phyloP scores from a whole-genome alignment of 495 filamentous ascomycete genomes.

The Hypoxylon fuscum region DNA sequence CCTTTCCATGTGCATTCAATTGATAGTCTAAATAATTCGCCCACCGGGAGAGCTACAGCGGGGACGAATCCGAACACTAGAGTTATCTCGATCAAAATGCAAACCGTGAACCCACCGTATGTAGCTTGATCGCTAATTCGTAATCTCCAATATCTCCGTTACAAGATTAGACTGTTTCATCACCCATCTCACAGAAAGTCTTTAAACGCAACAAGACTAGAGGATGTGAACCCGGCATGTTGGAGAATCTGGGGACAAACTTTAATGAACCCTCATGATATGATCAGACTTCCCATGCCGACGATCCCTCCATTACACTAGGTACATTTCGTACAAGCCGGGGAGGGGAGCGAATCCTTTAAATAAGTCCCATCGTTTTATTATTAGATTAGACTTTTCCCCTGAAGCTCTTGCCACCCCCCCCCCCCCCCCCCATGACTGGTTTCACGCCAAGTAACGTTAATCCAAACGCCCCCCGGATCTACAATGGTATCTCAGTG shows the following conservation, averaged over 20 bases:
- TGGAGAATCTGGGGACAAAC: background rate
- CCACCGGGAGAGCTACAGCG: too few relatives aligned
- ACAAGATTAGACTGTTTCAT: background rate
- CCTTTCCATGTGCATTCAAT: too few relatives aligned
- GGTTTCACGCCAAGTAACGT: slow-evolving; percentile 32
- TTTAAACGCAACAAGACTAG: background rate
- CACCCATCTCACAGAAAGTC: background rate
- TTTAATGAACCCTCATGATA: background rate
- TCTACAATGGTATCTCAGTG: slow-evolving; percentile 17
- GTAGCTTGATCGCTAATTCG: background rate
- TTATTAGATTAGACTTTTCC: slow-evolving; percentile 18
- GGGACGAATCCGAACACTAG: too few relatives aligned
- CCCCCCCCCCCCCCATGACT: background rate
- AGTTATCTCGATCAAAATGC: too few relatives aligned
- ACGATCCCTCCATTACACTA: too few relatives aligned
- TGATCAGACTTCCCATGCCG: too few relatives aligned
- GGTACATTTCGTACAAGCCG: too few relatives aligned
- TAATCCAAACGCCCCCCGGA: slow-evolving; percentile 20
- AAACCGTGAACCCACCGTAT: too few relatives aligned
- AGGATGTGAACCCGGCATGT: background rate
- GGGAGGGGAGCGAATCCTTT: slow-evolving; percentile 30
- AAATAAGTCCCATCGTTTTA: slow-evolving; percentile 19
- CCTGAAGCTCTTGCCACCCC: background rate
- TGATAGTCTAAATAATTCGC: too few relatives aligned
- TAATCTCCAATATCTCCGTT: background rate